Evolutionary conservation across 768 basidiomycete genomes (phyloP).

Genomic region (Boletus subparvulus): DNA sequence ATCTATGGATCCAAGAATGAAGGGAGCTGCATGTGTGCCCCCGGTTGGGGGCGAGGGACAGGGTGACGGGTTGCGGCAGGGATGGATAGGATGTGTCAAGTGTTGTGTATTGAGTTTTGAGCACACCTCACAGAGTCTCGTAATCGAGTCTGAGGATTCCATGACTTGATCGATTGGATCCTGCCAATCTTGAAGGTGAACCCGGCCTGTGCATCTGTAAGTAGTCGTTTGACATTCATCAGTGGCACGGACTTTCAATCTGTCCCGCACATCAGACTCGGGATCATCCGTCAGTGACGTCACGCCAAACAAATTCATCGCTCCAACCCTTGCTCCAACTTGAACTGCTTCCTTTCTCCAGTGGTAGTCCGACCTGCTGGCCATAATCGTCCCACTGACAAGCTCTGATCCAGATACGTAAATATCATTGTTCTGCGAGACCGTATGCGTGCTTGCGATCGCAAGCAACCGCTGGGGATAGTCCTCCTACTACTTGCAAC

Average conservation of each 20-base stretch:
- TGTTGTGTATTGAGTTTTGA: conserved; percentile 2
- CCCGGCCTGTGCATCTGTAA: too few species aligned
- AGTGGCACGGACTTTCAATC: conserved; percentile 19
- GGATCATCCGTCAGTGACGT: background rate
- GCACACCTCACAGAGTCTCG: conserved; percentile 4
- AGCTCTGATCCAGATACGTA: conserved; percentile 43
- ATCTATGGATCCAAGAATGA: conserved; percentile 9
- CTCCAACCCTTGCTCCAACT: too few species aligned
- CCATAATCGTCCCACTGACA: conserved; percentile 46
- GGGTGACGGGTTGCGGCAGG: background rate
- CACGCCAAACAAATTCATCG: conserved; percentile 38
- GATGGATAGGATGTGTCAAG: background rate
- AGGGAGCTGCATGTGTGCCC: too few species aligned
- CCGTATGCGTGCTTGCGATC: conserved; percentile 38
- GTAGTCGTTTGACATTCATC: too few species aligned
- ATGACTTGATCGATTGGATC: background rate
- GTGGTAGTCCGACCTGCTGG: conserved; percentile 43
- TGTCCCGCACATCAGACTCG: conserved; percentile 17
- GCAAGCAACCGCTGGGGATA: conserved; percentile 30
- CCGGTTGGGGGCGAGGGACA: conserved; percentile 3
- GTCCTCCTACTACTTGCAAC: conserved; percentile 36
- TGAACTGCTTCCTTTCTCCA: conserved; percentile 41
- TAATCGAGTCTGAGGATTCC: background rate
- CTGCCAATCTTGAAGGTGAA: too few species aligned
- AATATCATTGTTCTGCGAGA: conserved; percentile 37